Base-by-base conservation (phyloP, 2,329 filamentous ascomycete genomes). In the Dothideomycetidae sp. region DNA sequence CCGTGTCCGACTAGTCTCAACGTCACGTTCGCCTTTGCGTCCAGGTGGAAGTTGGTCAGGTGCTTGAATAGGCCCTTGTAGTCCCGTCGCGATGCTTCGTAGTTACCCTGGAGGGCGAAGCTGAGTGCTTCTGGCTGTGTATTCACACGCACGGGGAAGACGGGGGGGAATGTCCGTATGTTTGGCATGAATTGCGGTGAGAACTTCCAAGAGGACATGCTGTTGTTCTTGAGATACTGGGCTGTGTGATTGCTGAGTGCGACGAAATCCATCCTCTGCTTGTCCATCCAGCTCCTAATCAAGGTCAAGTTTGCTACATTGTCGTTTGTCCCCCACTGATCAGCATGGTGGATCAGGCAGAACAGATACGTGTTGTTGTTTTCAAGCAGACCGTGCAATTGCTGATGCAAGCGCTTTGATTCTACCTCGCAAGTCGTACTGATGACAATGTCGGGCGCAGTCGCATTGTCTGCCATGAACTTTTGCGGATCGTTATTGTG, bases 21-120 rank as follows among this genome's bases (percentile, higher is more conserved):
- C 3, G 39, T 31, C 7, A 41, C 17, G 14, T 36, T 41, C 29
- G 29, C 10, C 4, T 31, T 26, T 4, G 26, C 28, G 14, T 13
- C 26, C 17, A 51, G 34, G n/a, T n/a, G n/a, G 32, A 53, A 49
- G 3, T 42, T 36, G 12, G 41, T 37, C 3, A 53, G 44, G 10
- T 45, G 41, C n/a, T 40, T 30, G 41, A 53, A 53, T 13, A 50
- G 45, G 38, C 41, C 43, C 12, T 46, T 43, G 42, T 52, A 53
- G 29, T 53, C 44, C 16, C 51, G 39, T 19, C 51, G 40, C 15
- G 44, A 33, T 16, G 46, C 43, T 10, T 52, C 51, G 35, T 52
- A 53, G 33, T 51, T 43, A 11, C 51, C 51, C 40, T 53, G 51
- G 14, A 53, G 41, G 10, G 44, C 51, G 39, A 53, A 52, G 18